Evolutionary conservation across 805 yeast species (phyloP).

Genomic region (Starmerella lactis-condensi): DNA sequence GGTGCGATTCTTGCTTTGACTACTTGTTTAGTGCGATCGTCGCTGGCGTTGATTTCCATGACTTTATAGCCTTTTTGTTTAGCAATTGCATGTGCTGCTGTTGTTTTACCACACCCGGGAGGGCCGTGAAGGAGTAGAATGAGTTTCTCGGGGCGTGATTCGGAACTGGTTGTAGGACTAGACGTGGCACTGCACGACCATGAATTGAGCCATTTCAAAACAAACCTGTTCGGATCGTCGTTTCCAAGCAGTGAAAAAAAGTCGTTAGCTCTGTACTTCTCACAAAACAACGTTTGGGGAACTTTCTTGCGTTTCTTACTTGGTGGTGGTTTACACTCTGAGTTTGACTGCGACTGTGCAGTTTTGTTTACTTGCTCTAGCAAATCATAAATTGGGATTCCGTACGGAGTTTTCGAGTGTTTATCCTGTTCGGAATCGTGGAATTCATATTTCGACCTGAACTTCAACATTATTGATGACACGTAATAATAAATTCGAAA

Average conservation of each 20-base stretch:
- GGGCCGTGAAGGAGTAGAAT: conserved; percentile 73
- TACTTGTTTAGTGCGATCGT: conserved; percentile 41
- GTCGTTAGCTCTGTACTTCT: conserved; percentile 47
- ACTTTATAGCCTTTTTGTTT: conserved; percentile 62
- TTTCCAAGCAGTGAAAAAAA: conserved; percentile 54
- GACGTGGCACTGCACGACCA: too few relatives aligned
- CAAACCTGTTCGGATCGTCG: conserved; percentile 40
- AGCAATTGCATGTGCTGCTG: conserved; percentile 71
- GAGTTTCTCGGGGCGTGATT: conserved; percentile 30
- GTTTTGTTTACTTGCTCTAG: conserved; percentile 1
- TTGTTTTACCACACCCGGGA: conserved; percentile 85
- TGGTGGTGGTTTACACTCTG: background rate
- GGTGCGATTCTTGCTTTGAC: conserved; percentile 25
- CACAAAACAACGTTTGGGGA: conserved; percentile 29
- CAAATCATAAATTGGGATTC: conserved; percentile 13
- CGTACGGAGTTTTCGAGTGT: conserved; percentile 9
- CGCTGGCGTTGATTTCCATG: conserved; percentile 74
- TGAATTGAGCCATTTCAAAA: conserved; percentile 44
- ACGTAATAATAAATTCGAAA: background rate
- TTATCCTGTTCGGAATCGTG: background rate
- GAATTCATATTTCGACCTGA: background rate
- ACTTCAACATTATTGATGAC: background rate
- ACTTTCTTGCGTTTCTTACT: conserved; percentile 1
- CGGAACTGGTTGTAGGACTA: too few relatives aligned
- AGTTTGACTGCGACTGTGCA: background rate